Base-by-base conservation (phyloP, 2,329 filamentous ascomycete genomes). In the Didymella glomerata region DNA sequence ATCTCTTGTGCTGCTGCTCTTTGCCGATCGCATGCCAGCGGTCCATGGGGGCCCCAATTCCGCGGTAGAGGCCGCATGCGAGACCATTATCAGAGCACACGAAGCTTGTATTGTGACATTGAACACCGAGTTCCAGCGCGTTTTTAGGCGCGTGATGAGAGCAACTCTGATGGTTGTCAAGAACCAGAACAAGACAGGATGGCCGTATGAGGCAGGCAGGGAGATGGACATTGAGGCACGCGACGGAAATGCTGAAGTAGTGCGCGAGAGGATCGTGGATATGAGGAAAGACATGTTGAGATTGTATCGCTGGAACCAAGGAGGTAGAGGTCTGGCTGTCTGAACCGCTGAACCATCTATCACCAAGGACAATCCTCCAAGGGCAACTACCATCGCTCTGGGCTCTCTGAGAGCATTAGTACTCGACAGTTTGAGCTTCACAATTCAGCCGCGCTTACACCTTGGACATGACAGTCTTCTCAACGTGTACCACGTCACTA, bases 271-370 rank as follows among this genome's bases (percentile, higher is more conserved):
- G 4, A 34, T 51, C 13, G 38, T 51, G 4, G 48, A 51, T 25
- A 42, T 51, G 48, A 51, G 48, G 16, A 51, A 51, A 18, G 48
- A 51, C 10, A 51, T 51, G 48, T 14, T 51, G 27, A 51, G 38
- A 25, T 25, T 51, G 13, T 51, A 51, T 20, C 27, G 48, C 9
- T 51, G 48, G 48, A 44, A 40, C 10, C 18, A 44, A 32, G 48
- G 48, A 13, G 48, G 48, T 6, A 32, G 48, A 44, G 48, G 48
- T 4, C 11, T 51, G 9, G 48, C 38, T 30, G 44, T 54, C 14
- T 50, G 22, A 40, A 11, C 6, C 8, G n/a, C 22, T 2, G 24
- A 4, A 27, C 27, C 11, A 38, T 48, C 20, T 24, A 27, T 7
- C 13, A 14, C 3, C 13, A 32, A 3, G 30, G 11, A 32, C 10